Evolutionary conservation across 805 yeast genomes (phyloP), one percentile per base, ranked within the genome.

Genomic region (Starmera caribaea): DNA sequence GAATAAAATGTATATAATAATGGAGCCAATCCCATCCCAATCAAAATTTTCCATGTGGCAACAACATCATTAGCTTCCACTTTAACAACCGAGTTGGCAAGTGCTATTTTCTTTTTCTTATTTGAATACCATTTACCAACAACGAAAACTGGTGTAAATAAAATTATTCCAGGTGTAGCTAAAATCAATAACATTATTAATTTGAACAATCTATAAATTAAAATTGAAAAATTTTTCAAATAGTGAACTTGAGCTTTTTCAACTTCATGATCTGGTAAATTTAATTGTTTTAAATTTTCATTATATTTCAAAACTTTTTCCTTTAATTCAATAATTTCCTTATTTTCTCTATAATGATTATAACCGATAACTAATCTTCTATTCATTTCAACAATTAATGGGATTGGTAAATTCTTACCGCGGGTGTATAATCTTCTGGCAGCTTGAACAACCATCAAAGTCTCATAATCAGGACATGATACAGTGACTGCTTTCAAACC

Each of bases 11-110:
- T 75, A 65, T 90, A 92, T 26, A 92, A 65, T 33, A 86, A 58
- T 3, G 98, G 98, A 0, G 97, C 94, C 39, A 86, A 63, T 5
- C 90, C 94, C 74, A 92, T 73, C 29, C 89, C 79, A 32, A 90
- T 87, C 46, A 92, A 67, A 36, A 92, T 81, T 61, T 92, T 92
- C 98, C 98, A 92, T 2, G 97, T 89, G 2, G 97, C 97, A 43
- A 92, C 74, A 21, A 92, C 97, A 59, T 92, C 98, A 41, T 79
- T 81, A 14, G 95, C 98, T 54, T 79, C 79, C 44, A 92, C 80
- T 58, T 92, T 92, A 16, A 92, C 98, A 0, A 88, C 73, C 0
- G 97, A 88, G 8, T 73, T 80, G 10, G 88, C 89, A 44, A 92
- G 68, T 0, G 97, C 98, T 36, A 75, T 72, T 41, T 62, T 67